phyloP scores from a whole-genome alignment of 805 yeast species.

The Alloascoidea hylecoeti region DNA sequence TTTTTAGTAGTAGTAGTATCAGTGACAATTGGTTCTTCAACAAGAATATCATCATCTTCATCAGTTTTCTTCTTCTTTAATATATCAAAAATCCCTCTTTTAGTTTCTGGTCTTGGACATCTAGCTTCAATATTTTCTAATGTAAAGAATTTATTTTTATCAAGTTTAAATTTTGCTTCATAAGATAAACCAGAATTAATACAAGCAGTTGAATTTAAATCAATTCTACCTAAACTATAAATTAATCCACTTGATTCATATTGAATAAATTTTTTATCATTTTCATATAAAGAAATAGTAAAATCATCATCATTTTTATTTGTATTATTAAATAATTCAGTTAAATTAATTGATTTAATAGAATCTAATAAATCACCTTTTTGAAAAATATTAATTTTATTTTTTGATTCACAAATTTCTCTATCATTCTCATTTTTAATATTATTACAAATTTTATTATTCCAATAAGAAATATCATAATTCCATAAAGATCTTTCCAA shows the following conservation, averaged over 20 bases:
- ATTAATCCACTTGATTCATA: constrained; percentile 11
- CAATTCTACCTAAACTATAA: constrained; percentile 12
- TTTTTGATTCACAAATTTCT: constrained; percentile 15
- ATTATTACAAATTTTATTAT: constrained; percentile 14
- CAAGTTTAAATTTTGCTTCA: neutral
- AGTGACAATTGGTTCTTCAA: neutral
- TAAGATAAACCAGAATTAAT: neutral
- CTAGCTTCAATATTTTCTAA: neutral
- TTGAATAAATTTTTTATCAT: constrained; percentile 19
- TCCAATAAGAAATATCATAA: constrained; percentile 23
- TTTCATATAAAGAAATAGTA: constrained; percentile 22
- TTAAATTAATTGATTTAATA: constrained; percentile 21
- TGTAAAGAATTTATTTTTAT: neutral
- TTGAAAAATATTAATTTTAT: constrained; percentile 24
- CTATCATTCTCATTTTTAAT: constrained; percentile 13
- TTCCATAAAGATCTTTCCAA: constrained; percentile 39
- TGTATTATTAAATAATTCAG: constrained; percentile 15
- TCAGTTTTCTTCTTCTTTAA: too few species aligned
- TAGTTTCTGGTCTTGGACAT: too few species aligned
- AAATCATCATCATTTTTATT: constrained; percentile 14
- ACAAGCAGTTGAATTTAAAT: constrained; percentile 24
- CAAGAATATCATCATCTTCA: too few species aligned
- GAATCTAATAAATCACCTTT: constrained; percentile 27
- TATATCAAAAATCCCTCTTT: too few species aligned
- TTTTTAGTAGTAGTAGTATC: constrained; percentile 11